Percentiles rank a stretch among this genome's conserved stretches.
Evolutionary conservation across 1,284 basidiomycete genomes (phyloP).

Genomic region (Psilocybe mexicana): DNA sequence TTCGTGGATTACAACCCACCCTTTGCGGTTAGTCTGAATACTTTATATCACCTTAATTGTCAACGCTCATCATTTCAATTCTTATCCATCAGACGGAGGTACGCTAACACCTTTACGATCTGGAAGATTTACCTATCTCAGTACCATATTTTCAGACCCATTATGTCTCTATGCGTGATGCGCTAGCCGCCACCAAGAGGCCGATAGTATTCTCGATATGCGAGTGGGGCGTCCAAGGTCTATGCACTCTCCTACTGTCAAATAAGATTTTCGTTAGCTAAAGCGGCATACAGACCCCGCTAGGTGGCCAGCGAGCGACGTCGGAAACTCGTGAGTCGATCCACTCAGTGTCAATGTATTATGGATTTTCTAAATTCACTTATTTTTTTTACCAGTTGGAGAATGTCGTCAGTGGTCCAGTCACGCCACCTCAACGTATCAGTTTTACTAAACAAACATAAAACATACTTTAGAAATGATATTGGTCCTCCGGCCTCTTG

Average conservation of each 20-base stretch:
- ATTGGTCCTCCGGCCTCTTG: constrained; percentile 48
- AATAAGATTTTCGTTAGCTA: not conserved
- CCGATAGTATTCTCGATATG: constrained; percentile 56
- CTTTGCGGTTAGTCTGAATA: constrained; percentile 30
- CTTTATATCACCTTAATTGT: not conserved
- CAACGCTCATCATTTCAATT: not conserved
- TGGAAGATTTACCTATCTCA: not conserved
- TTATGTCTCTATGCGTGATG: constrained; percentile 52
- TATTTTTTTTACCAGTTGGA: constrained; percentile 33
- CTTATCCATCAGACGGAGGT: constrained; percentile 32
- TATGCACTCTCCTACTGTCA: not conserved
- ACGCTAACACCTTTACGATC: constrained; percentile 1
- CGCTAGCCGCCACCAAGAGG: constrained; percentile 45
- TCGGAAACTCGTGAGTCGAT: constrained; percentile 42
- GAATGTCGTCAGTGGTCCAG: constrained; percentile 40
- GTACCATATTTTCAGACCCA: constrained; percentile 32
- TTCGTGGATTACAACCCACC: constrained; percentile 46
- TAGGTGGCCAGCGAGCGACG: constrained; percentile 43
- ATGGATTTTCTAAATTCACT: not conserved
- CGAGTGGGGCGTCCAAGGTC: constrained; percentile 52
- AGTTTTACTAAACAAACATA: not conserved
- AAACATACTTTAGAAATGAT: constrained; percentile 39
- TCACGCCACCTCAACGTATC: not conserved
- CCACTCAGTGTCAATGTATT: not conserved
- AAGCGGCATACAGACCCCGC: constrained; percentile 38